Evolutionary conservation across 768 basidiomycete species (phyloP).

Genomic region (Lactifluus hygrophoroides): DNA sequence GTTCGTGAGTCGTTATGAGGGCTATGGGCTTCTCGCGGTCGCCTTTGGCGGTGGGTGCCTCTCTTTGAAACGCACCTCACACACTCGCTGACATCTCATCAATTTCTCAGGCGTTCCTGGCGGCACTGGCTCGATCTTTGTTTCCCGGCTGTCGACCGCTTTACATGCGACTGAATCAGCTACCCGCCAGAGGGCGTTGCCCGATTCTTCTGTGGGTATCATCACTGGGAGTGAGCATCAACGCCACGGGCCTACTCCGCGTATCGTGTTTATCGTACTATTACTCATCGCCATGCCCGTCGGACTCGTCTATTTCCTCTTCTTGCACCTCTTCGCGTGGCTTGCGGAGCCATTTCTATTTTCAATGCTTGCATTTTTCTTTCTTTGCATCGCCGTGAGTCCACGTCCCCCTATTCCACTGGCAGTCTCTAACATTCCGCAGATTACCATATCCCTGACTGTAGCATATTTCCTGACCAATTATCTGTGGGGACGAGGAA

Average conservation of each 20-base stretch:
- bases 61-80: not conserved
- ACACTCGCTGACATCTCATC: not conserved
- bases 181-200: slow-evolving; percentile 19
- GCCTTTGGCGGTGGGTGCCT: slow-evolving; percentile 67
- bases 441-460: slow-evolving; percentile 66
- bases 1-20: slow-evolving; percentile 81
- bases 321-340: slow-evolving; percentile 69
- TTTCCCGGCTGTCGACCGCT: slow-evolving; percentile 84
- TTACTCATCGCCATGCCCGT: slow-evolving; percentile 73
- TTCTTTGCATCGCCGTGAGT: slow-evolving; percentile 74
- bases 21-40: slow-evolving; percentile 80
- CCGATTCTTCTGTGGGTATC: slow-evolving; percentile 4
- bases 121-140: slow-evolving; percentile 81
- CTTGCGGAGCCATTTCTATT: slow-evolving; percentile 63
- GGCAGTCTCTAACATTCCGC: not conserved
- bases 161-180: slow-evolving; percentile 54
- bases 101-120: slow-evolving; percentile 68
- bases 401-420: not conserved
- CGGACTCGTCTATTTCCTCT: slow-evolving; percentile 60
- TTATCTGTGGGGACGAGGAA: slow-evolving; percentile 65
- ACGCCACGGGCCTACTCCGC: slow-evolving; percentile 28
- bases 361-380: slow-evolving; percentile 51
- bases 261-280: slow-evolving; percentile 59
- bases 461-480: slow-evolving; percentile 60
- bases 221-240: slow-evolving; percentile 13